A percentile compares a stretch with the other conserved stretches of the same genome.
Evolutionary conservation across 306 rosid species (phyloP).

Genomic region (Ziziphus jujuba): DNA sequence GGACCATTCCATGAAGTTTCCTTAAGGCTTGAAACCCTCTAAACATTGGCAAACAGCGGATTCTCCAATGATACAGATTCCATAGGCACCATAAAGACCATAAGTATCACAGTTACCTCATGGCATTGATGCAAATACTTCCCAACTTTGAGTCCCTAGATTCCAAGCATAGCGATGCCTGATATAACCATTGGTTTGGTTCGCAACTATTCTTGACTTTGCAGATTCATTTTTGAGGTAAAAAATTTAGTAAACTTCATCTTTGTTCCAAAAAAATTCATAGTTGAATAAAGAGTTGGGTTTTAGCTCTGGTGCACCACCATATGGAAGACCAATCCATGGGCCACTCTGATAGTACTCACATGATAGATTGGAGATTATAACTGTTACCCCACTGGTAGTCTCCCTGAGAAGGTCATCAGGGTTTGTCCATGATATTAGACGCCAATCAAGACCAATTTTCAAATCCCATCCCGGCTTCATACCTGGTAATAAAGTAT

Average conservation of each 20-base stretch:
- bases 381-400: neutral
- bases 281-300: neutral
- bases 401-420: conserved; percentile 30
- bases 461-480: conserved; percentile 11
- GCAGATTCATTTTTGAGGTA: neutral
- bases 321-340: neutral
- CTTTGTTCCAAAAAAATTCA: neutral
- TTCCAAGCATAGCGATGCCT: neutral
- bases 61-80: conserved; percentile 13
- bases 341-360: neutral
- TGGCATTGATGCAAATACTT: conserved; percentile 34
- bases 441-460: conserved; percentile 8
- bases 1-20: conserved; percentile 20
- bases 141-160: neutral
- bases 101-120: conserved; percentile 20
- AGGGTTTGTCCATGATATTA: conserved; percentile 30
- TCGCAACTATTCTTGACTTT: neutral
- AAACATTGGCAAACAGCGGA: conserved; percentile 33
- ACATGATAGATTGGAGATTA: neutral
- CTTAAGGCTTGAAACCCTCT: conserved; percentile 36
- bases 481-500: conserved; percentile 16
- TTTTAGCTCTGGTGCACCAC: neutral
- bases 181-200: neutral
- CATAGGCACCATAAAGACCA: conserved; percentile 35
- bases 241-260: neutral